phyloP scores from a whole-genome alignment of 2,329 filamentous ascomycete genomes.

The Colletotrichum sp. region DNA sequence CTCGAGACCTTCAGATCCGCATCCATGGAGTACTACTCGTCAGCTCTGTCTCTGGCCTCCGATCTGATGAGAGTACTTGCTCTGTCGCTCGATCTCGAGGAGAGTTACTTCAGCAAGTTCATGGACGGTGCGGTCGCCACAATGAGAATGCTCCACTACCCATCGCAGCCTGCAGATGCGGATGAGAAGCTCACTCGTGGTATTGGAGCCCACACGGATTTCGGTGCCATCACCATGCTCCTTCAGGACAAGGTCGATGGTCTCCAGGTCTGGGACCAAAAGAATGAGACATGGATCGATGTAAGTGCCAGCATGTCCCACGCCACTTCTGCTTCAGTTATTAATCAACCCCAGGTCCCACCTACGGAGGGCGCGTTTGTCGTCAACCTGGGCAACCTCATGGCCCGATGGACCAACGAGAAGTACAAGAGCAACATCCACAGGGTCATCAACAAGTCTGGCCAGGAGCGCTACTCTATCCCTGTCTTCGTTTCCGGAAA shows the following conservation, averaged over 20 bases:
- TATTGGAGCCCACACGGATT: slow-evolving; percentile 59
- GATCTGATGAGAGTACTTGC: slow-evolving; percentile 47
- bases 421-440: slow-evolving; percentile 59
- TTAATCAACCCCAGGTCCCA: slow-evolving; percentile 33
- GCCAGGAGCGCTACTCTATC: slow-evolving; percentile 57
- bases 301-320: slow-evolving; percentile 24
- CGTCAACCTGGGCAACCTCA: slow-evolving; percentile 56
- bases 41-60: slow-evolving; percentile 42
- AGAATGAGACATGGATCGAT: slow-evolving; percentile 47
- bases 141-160: slow-evolving; percentile 54
- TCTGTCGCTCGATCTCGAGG: slow-evolving; percentile 42
- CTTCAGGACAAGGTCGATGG: slow-evolving; percentile 56
- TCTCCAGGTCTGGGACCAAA: slow-evolving; percentile 53
- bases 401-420: slow-evolving; percentile 55
- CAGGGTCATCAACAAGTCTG: slow-evolving; percentile 58
- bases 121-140: slow-evolving; percentile 47
- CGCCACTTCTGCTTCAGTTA: not conserved
- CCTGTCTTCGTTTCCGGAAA: slow-evolving; percentile 63
- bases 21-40: slow-evolving; percentile 43
- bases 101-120: slow-evolving; percentile 48
- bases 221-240: slow-evolving; percentile 60
- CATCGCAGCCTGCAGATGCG: slow-evolving; percentile 40
- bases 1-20: slow-evolving; percentile 39
- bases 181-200: slow-evolving; percentile 37
- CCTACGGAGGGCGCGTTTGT: slow-evolving; percentile 52